Evolutionary conservation across 1,284 basidiomycete genomes (phyloP), one percentile per base, ranked within the genome.

Genomic region (Boletus calvinii): DNA sequence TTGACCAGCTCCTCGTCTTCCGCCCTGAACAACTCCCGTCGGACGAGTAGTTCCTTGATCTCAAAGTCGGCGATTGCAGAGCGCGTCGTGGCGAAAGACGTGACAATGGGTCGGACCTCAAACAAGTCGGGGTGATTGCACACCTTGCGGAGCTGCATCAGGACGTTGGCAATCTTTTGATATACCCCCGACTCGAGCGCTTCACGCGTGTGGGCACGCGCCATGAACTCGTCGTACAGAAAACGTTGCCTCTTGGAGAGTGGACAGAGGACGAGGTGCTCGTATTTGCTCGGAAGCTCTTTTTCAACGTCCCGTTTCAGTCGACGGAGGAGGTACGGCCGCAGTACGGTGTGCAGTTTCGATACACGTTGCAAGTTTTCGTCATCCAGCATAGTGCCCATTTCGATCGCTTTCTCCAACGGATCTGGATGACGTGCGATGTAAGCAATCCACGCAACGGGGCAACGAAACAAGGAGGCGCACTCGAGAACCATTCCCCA

Each of bases 141-240:
- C 36, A 94, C 92, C 72, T 95, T 95, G 47, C 92, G 83, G 18
- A 97, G 78, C 68, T 98, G 96, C 95, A 98, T 98, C 54, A 98
- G 79, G 55, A 96, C 92, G 68, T 98, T 98, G 71, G 95, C 94
- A 55, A 98, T 94, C 68, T 94, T 94, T 69, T 88, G 85, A 62
- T 90, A 90, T 1, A 87, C 77, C 3, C 95, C 96, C 5, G 91
- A 93, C 15, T 87, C 79, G 44, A 98, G 78, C 13, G 92, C 92
- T 61, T 92, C 87, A 37, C 84, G 82, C 2, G 96, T 98, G 55
- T 93, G 87, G 0, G 92, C 85, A 26, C 96, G 83, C 6, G 88
- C 81, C 94, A 99, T 98, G 75, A 98, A 98, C 69, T 98, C 96
- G 76, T 99, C 96, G 72, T 99, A 99, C 8, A 99, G 80, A 69